Evolutionary conservation across 129 eudicot species (phyloP).

Genomic region (Oenanthe sinensis): DNA sequence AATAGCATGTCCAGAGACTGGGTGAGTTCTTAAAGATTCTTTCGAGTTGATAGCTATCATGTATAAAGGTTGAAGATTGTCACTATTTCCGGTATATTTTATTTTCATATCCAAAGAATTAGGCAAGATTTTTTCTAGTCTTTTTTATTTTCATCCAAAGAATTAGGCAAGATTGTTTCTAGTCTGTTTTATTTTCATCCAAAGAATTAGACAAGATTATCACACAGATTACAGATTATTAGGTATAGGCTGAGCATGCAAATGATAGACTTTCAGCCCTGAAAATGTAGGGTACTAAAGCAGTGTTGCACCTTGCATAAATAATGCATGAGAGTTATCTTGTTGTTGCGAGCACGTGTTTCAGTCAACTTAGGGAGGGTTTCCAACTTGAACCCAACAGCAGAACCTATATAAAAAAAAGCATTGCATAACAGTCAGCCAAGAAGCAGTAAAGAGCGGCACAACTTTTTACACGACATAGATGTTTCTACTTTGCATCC

Average conservation of each 20-base stretch:
- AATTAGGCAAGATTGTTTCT: background rate
- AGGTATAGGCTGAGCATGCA: background rate
- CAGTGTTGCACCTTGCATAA: constrained; percentile 67
- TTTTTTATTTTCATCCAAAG: no score
- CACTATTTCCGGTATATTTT: background rate
- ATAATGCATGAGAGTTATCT: constrained; percentile 94
- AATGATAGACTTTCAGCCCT: background rate
- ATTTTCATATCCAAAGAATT: background rate
- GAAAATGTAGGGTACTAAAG: constrained; percentile 10
- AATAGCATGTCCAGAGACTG: background rate
- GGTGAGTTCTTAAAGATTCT: background rate
- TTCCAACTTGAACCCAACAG: constrained; percentile 85
- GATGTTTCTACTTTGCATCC: background rate
- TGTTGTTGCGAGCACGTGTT: constrained; percentile 80
- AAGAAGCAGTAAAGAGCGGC: background rate
- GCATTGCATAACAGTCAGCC: background rate
- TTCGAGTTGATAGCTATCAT: background rate
- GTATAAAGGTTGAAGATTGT: background rate
- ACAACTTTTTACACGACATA: background rate
- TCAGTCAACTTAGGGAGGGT: constrained; percentile 89
- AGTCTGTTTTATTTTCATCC: background rate
- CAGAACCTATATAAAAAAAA: constrained; percentile 50
- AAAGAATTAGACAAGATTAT: background rate
- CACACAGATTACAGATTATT: background rate
- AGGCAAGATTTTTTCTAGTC: no score